phyloP scores from a whole-genome alignment of 306 rosid genomes.

The Albizia julibrissin region DNA sequence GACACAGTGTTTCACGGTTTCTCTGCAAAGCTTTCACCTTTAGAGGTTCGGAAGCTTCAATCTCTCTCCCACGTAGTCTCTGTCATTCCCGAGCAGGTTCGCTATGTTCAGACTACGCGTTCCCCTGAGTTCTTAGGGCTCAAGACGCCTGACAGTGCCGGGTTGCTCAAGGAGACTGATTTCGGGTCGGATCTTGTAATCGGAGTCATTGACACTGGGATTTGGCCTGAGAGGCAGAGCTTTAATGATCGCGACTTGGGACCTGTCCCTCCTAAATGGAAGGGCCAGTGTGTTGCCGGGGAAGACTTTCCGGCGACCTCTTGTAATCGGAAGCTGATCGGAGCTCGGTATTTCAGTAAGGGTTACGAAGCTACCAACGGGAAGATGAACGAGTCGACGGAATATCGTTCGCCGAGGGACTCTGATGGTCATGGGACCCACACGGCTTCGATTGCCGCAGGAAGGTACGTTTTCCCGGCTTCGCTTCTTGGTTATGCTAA shows the following conservation, averaged over 20 bases:
- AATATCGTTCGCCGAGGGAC: conserved; percentile 75
- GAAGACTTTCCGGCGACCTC: conserved; percentile 44
- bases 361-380: conserved; percentile 85
- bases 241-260: conserved; percentile 71
- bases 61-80: conserved; percentile 52
- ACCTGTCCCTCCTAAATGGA: conserved; percentile 75
- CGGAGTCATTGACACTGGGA: conserved; percentile 86
- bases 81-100: conserved; percentile 74
- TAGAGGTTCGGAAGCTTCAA: conserved; percentile 45
- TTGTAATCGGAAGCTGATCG: conserved; percentile 77
- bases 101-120: conserved; percentile 73
- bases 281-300: conserved; percentile 63
- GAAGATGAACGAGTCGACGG: conserved; percentile 74
- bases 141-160: conserved; percentile 55
- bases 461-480: conserved; percentile 78
- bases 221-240: conserved; percentile 77
- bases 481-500: conserved; percentile 74
- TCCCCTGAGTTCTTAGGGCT: conserved; percentile 88
- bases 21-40: conserved; percentile 67
- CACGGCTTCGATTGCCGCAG: conserved; percentile 88
- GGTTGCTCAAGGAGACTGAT: conserved; percentile 74
- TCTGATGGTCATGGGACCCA: conserved; percentile 91
- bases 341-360: conserved; percentile 66
- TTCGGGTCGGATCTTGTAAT: conserved; percentile 90
- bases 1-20: conserved; percentile 68